Evolutionary conservation across 768 basidiomycete species (phyloP), one percentile per base, ranked within the genome.

Genomic region (Collybiopsis luxurians): DNA sequence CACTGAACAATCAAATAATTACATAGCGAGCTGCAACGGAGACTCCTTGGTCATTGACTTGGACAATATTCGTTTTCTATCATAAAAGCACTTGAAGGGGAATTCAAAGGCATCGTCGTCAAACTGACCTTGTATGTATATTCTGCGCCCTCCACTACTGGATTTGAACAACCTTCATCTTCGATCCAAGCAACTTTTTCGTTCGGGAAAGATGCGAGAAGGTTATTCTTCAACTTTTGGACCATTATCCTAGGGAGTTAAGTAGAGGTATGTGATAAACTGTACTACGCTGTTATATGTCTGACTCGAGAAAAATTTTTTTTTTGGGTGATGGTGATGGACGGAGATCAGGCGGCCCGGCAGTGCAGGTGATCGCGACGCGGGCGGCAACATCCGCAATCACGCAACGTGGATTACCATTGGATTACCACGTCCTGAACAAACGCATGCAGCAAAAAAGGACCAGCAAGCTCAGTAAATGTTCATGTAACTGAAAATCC

Each of bases 321-420:
- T 48, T 30, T 28, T 48, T 48, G 6, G 7, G 7, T 24, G 15
- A 27, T 30, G 19, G 10, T 48, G 27, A n/a, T 9, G 4, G 27
- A 6, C 17, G 21, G 23, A 21, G 9, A 30, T 7, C 10, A 30
- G 9, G 31, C 31, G 31, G 31, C 31, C 31, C 31, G n/a, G n/a
- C n/a, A n/a, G n/a, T n/a, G 31, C 31, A 34, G 31, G 31, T 34
- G 31, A 34, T 34, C 31, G 57, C 75, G 73, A 52, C n/a, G n/a
- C n/a, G n/a, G n/a, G n/a, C n/a, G n/a, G n/a, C n/a, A n/a, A n/a
- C n/a, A n/a, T n/a, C n/a, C n/a, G n/a, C n/a, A n/a, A n/a, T n/a
- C n/a, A n/a, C n/a, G n/a, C n/a, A n/a, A n/a, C n/a, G n/a, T n/a
- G n/a, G n/a, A n/a, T n/a, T n/a, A n/a, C n/a, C n/a, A n/a, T n/a